A percentile compares a stretch with the other conserved stretches of the same genome.
phyloP scores from a whole-genome alignment of 116 monocot genomes.

The Phalaenopsis hybrid region DNA sequence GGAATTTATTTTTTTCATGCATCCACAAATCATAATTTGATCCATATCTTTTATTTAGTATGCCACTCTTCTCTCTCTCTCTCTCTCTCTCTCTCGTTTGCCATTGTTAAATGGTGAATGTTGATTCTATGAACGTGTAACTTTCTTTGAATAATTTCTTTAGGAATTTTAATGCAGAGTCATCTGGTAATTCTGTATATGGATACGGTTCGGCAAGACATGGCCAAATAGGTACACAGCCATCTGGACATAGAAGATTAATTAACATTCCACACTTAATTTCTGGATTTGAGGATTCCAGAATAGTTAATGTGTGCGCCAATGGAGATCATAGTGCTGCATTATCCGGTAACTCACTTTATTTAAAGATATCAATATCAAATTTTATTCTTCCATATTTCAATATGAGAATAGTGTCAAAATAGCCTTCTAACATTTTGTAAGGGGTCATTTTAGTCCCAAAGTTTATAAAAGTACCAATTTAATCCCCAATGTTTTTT shows the following conservation, averaged over 20 bases:
- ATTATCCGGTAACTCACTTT: conserved; percentile 39
- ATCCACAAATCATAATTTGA: not conserved
- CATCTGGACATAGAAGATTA: conserved; percentile 19
- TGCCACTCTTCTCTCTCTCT: not conserved
- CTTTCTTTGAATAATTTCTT: not conserved
- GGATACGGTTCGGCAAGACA: conserved; percentile 74
- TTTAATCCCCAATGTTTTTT: no score
- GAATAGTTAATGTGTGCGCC: conserved; percentile 37
- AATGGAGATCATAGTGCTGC: conserved; percentile 95
- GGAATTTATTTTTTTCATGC: not conserved
- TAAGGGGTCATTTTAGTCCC: no score
- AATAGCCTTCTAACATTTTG: no score
- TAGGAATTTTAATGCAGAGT: conserved; percentile 21
- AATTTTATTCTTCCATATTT: not conserved
- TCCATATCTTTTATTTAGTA: not conserved
- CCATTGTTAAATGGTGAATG: not conserved
- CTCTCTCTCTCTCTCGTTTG: not conserved
- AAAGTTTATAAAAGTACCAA: no score
- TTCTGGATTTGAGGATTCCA: conserved; percentile 41
- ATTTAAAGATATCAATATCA: no score
- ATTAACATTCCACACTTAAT: conserved; percentile 38
- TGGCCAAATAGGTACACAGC: conserved; percentile 57
- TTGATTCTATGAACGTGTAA: not conserved
- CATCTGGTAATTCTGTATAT: conserved; percentile 42
- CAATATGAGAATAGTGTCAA: no score